Evolutionary conservation across 345 rosid species (phyloP).

Genomic region (Acer saccharum): DNA sequence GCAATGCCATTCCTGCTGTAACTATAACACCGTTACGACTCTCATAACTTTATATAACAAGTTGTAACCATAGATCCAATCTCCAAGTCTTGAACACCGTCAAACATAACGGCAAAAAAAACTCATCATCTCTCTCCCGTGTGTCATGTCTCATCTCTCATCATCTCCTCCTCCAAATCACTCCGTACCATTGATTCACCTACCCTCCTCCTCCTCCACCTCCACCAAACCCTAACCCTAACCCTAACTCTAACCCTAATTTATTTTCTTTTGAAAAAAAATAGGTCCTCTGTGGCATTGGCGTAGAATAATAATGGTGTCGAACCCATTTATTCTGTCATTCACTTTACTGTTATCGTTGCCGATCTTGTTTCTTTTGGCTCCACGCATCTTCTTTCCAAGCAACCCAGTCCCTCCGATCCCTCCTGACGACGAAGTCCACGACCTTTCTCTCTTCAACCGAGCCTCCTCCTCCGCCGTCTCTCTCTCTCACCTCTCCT

Average conservation of each 20-base stretch:
- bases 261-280: background rate
- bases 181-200: no score
- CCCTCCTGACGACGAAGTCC: constrained; percentile 70
- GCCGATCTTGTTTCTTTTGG: constrained; percentile 45
- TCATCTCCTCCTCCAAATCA: background rate
- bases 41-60: no score
- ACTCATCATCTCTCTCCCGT: no score
- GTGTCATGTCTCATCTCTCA: background rate
- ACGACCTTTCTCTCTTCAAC: constrained; percentile 69
- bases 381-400: constrained; percentile 54
- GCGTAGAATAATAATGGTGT: constrained; percentile 38
- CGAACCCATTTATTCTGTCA: constrained; percentile 51
- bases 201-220: background rate
- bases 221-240: constrained; percentile 6
- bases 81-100: no score
- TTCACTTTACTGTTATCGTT: constrained; percentile 52
- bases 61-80: no score
- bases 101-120: no score
- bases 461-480: constrained; percentile 48
- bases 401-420: constrained; percentile 42
- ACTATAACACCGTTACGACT: no score
- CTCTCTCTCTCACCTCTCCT: constrained; percentile 71
- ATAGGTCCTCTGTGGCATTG: background rate
- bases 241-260: background rate
- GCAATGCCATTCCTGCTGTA: no score